A percentile compares a stretch with the other conserved stretches of the same genome.
phyloP scores from a whole-genome alignment of 331 rosid genomes.

The Malus hybrid region DNA sequence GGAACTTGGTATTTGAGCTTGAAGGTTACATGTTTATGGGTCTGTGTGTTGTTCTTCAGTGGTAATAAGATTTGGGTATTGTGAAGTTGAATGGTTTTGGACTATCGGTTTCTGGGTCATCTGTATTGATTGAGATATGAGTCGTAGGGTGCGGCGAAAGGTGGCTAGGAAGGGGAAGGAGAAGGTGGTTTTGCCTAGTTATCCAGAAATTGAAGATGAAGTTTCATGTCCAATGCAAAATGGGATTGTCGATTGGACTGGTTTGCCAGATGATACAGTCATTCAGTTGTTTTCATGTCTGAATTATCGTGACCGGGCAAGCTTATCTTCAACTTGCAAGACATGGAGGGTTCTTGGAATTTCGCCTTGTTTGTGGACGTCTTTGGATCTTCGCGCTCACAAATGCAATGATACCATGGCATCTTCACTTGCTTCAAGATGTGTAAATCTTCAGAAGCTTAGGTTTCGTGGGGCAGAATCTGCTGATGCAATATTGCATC shows the following conservation, averaged over 20 bases:
- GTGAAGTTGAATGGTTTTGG: slow-evolving; percentile 35
- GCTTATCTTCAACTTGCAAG: slow-evolving; percentile 81
- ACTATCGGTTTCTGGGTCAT: slow-evolving; percentile 31
- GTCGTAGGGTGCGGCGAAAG: slow-evolving; percentile 93
- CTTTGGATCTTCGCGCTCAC: slow-evolving; percentile 92
- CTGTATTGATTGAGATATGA: slow-evolving; percentile 60
- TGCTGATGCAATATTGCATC: slow-evolving; percentile 80
- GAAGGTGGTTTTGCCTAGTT: slow-evolving; percentile 55
- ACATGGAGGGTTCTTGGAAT: slow-evolving; percentile 84
- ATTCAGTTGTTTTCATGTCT: slow-evolving; percentile 84
- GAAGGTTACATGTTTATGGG: slow-evolving; percentile 22
- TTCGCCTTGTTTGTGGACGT: slow-evolving; percentile 82
- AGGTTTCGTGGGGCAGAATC: slow-evolving; percentile 98
- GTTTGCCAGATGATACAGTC: slow-evolving; percentile 91
- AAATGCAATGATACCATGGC: slow-evolving; percentile 86
- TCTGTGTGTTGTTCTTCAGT: slow-evolving; percentile 23
- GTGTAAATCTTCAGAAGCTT: slow-evolving; percentile 85
- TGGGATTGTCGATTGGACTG: slow-evolving; percentile 75
- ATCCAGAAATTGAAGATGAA: slow-evolving; percentile 59
- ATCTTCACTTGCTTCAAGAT: slow-evolving; percentile 72
- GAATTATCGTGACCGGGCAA: slow-evolving; percentile 92
- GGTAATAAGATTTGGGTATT: slow-evolving; percentile 22
- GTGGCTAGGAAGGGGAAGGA: slow-evolving; percentile 79
- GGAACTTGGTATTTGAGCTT: slow-evolving; percentile 41
- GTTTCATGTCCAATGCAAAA: slow-evolving; percentile 33